These are phyloP conservation scores for Didymella sp. DNA, from an alignment of 2,329 filamentous ascomycete genomes.

Conservation along the genomic window DNA sequence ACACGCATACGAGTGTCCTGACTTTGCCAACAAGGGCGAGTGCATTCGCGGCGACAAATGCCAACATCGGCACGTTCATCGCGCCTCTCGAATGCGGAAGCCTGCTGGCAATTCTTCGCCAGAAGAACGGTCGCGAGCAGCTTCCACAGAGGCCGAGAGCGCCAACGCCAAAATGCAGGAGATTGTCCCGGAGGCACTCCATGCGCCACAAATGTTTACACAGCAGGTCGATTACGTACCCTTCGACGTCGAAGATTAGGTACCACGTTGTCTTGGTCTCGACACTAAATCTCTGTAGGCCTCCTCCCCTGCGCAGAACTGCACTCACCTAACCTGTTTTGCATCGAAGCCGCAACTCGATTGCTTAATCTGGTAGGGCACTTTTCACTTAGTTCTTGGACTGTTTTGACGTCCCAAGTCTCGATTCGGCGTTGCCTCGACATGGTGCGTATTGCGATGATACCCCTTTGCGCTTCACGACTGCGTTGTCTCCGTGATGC, in stretches of 20 bases:
- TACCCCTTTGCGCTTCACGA: slow-evolving; percentile 33
- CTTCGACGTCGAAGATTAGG: slow-evolving; percentile 29
- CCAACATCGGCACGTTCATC: slow-evolving; percentile 82
- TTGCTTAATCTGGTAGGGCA: slow-evolving; percentile 30
- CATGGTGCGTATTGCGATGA: slow-evolving; percentile 34
- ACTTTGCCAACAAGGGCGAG: slow-evolving; percentile 87
- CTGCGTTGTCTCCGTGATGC: slow-evolving; percentile 8
- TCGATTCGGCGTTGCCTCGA: slow-evolving; percentile 14
- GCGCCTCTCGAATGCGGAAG: slow-evolving; percentile 39
- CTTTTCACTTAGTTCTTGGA: slow-evolving; percentile 15
- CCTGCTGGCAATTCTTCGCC: slow-evolving; percentile 25
- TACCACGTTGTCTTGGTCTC: background rate
- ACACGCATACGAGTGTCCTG: slow-evolving; percentile 92
- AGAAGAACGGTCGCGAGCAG: slow-evolving; percentile 14
- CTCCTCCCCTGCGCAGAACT: slow-evolving; percentile 15
- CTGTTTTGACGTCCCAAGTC: slow-evolving; percentile 9
- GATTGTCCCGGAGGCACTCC: background rate
- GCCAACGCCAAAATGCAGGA: slow-evolving; percentile 1
- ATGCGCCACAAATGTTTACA: slow-evolving; percentile 32
- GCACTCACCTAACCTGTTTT: slow-evolving; percentile 23
- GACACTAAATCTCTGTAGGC: slow-evolving; percentile 16
- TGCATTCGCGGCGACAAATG: slow-evolving; percentile 80
- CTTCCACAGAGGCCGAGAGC: slow-evolving; percentile 18
- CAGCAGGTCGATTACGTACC: slow-evolving; percentile 44
- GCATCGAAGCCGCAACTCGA: slow-evolving; percentile 20